These are phyloP conservation scores for Acacia crassicarpa DNA, from an alignment of 306 rosid species.

Conservation along the genomic window DNA sequence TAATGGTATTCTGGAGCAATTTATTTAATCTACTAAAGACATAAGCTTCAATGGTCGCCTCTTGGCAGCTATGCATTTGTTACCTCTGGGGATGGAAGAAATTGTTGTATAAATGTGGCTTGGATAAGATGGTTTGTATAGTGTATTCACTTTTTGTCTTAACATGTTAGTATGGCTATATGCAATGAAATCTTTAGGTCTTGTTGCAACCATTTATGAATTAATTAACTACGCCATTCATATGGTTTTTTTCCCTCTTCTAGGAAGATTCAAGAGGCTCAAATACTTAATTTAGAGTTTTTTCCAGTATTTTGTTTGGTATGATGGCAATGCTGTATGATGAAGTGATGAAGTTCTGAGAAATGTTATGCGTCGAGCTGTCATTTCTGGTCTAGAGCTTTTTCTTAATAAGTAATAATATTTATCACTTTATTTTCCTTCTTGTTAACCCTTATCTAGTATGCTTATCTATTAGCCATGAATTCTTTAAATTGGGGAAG, in stretches of 20 bases:
- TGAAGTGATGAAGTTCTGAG: neutral
- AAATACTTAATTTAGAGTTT: neutral
- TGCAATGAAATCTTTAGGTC: neutral
- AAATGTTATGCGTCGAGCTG: neutral
- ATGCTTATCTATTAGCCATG: too few species aligned
- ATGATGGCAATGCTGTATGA: neutral
- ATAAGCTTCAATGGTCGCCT: neutral
- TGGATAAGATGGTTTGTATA: neutral
- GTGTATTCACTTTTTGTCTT: neutral
- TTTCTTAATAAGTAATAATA: too few species aligned
- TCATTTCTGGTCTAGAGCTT: neutral
- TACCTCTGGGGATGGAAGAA: neutral
- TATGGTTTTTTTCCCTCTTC: neutral
- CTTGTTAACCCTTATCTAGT: too few species aligned
- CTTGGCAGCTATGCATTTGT: neutral
- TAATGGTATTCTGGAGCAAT: neutral
- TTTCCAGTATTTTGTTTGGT: neutral
- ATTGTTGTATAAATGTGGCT: neutral
- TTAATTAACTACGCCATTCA: neutral
- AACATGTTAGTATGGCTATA: neutral
- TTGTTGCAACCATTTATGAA: neutral
- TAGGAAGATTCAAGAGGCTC: neutral
- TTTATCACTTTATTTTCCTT: neutral
- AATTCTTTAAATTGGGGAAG: too few species aligned
- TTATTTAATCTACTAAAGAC: neutral